Conservation (phyloP, 805 yeast genomes). For the Nakazawaea anatomiae region DNA sequence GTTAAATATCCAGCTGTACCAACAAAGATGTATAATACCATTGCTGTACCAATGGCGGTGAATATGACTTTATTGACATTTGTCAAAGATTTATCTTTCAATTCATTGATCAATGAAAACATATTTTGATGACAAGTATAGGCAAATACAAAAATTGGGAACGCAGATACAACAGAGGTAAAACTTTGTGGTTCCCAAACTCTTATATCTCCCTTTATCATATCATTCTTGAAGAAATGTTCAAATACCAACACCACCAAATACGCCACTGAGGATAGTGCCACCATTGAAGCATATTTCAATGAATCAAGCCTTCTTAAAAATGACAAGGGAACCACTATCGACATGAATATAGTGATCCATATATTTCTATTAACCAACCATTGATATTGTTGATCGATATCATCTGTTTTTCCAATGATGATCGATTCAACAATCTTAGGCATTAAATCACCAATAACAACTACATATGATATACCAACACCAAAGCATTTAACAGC, state of each 20-base stretch:
- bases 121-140: slow-evolving; percentile 95
- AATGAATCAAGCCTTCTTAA: slow-evolving; percentile 73
- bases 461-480: slow-evolving; percentile 59
- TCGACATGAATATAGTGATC: slow-evolving; percentile 54
- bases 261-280: slow-evolving; percentile 75
- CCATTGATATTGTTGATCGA: slow-evolving; percentile 11
- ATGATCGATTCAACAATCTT: slow-evolving; percentile 36
- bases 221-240: slow-evolving; percentile 61
- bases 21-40: slow-evolving; percentile 57
- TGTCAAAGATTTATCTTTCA: slow-evolving; percentile 45
- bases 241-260: slow-evolving; percentile 64
- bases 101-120: slow-evolving; percentile 84
- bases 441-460: slow-evolving; percentile 69
- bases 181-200: slow-evolving; percentile 40
- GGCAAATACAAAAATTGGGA: slow-evolving; percentile 92
- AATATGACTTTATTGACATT: slow-evolving; percentile 41
- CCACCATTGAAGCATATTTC: slow-evolving; percentile 79
- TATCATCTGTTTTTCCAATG: slow-evolving; percentile 8
- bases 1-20: slow-evolving; percentile 84
- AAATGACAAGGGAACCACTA: slow-evolving; percentile 61
- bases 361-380: slow-evolving; percentile 46
- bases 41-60: slow-evolving; percentile 54
- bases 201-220: slow-evolving; percentile 47
- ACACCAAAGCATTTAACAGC: slow-evolving; percentile 71
- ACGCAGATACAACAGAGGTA: slow-evolving; percentile 53